phyloP scores from a whole-genome alignment of 164 flowering plant genomes.

The Chimonanthus salicifolius region DNA sequence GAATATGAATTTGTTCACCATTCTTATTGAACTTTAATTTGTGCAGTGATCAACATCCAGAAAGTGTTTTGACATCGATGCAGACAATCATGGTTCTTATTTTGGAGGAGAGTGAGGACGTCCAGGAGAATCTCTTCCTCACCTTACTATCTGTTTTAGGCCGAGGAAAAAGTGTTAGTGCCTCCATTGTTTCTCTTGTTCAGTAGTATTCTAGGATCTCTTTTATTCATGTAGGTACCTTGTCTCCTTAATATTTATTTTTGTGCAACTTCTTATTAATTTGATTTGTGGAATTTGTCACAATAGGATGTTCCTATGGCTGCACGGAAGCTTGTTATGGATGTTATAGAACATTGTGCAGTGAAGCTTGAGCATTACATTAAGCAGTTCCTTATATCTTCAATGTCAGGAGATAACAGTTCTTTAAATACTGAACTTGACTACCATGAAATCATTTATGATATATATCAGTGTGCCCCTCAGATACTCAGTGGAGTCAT shows the following conservation, averaged over 20 bases:
- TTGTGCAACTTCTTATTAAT: constrained; percentile 5
- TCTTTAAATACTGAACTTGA: constrained; percentile 42
- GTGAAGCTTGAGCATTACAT: constrained; percentile 79
- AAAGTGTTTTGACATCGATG: constrained; percentile 73
- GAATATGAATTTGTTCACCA: background rate
- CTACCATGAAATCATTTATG: constrained; percentile 84
- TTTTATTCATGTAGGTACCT: background rate
- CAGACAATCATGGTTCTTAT: constrained; percentile 83
- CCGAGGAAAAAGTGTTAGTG: constrained; percentile 60
- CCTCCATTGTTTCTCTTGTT: constrained; percentile 3
- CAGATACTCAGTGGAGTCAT: constrained; percentile 68
- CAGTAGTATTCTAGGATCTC: constrained; percentile 1
- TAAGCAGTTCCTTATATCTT: constrained; percentile 81
- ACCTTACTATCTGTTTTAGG: constrained; percentile 63
- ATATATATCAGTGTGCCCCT: constrained; percentile 85
- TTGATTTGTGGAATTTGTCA: constrained; percentile 23
- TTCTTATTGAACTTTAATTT: constrained; percentile 9
- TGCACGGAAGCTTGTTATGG: constrained; percentile 88
- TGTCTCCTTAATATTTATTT: constrained; percentile 10
- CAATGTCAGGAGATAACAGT: constrained; percentile 70
- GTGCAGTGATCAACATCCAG: constrained; percentile 91
- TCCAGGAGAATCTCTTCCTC: constrained; percentile 62
- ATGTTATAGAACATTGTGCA: constrained; percentile 75
- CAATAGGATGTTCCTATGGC: constrained; percentile 56
- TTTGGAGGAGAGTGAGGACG: constrained; percentile 94